Evolutionary conservation across 2,329 filamentous ascomycete species (phyloP).

Genomic region (Mollisiaceae sp.): DNA sequence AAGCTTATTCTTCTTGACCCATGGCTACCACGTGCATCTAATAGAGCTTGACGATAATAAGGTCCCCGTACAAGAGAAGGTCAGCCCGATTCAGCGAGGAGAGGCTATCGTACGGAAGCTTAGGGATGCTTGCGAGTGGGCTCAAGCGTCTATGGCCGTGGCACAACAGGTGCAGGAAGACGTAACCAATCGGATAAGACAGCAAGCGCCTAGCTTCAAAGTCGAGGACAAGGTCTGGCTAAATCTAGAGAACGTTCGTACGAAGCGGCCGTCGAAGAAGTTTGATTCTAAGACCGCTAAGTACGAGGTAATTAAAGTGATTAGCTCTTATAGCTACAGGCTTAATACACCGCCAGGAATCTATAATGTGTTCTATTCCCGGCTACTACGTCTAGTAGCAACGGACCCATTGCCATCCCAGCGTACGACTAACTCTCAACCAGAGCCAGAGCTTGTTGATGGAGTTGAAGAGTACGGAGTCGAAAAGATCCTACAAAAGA

Average conservation of each 20-base stretch:
- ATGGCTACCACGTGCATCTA: not conserved
- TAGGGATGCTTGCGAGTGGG: not conserved
- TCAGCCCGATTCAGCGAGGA: not conserved
- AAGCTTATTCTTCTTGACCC: not conserved
- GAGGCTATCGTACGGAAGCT: not conserved
- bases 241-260: not conserved
- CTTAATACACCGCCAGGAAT: no score
- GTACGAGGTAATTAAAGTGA: not conserved
- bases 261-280: conserved; percentile 1
- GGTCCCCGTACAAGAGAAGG: not conserved
- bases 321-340: no score
- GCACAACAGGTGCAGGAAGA: not conserved
- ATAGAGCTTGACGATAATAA: not conserved
- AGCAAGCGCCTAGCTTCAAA: not conserved
- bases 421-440: no score
- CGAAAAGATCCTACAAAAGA: no score
- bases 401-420: no score
- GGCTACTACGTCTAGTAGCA: no score
- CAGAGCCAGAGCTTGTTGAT: no score
- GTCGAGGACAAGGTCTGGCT: not conserved
- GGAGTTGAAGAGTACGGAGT: no score
- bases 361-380: no score
- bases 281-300: not conserved
- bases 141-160: not conserved
- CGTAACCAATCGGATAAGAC: not conserved